phyloP scores from a whole-genome alignment of 1,139 yeast species.

The Yamadazyma dushanensis region DNA sequence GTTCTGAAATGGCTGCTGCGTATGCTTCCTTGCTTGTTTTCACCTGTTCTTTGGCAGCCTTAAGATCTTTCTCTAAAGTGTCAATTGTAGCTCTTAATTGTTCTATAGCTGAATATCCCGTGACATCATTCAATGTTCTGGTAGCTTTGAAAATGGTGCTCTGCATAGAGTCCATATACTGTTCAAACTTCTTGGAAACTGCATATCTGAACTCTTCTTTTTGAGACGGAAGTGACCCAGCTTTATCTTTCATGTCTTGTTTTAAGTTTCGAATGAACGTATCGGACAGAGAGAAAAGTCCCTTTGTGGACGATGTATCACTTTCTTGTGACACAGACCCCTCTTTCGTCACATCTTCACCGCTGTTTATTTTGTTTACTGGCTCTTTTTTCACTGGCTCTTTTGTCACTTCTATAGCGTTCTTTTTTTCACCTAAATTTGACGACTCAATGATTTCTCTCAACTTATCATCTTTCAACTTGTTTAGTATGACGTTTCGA shows the following conservation, averaged over 20 bases:
- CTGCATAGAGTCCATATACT: slow-evolving; percentile 62
- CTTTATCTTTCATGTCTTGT: slow-evolving; percentile 5
- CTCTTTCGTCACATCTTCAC: too few relatives aligned
- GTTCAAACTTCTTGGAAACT: slow-evolving; percentile 39
- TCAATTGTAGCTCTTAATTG: slow-evolving; percentile 64
- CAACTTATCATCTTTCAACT: slow-evolving; percentile 11
- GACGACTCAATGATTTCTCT: slow-evolving; percentile 19
- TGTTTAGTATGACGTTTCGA: neutral
- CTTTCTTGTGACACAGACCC: too few relatives aligned
- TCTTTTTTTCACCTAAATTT: slow-evolving; percentile 20
- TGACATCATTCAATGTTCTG: slow-evolving; percentile 78
- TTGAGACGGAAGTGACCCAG: slow-evolving; percentile 32
- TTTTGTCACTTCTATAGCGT: neutral
- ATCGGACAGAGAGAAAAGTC: neutral
- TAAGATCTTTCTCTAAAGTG: slow-evolving; percentile 47
- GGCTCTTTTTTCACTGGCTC: neutral
- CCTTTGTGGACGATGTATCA: too few relatives aligned
- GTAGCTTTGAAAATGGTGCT: slow-evolving; percentile 70
- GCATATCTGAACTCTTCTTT: slow-evolving; percentile 20
- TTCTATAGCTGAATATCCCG: slow-evolving; percentile 88
- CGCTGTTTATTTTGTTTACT: neutral
- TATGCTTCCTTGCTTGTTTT: slow-evolving; percentile 53
- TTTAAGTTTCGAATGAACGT: slow-evolving; percentile 2
- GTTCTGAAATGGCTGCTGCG: slow-evolving; percentile 59
- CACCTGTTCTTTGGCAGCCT: slow-evolving; percentile 49